Percentiles rank a stretch among this genome's conserved stretches.
Evolutionary conservation across 495 filamentous ascomycete genomes (phyloP).

Genomic region (Penicillium daleae): DNA sequence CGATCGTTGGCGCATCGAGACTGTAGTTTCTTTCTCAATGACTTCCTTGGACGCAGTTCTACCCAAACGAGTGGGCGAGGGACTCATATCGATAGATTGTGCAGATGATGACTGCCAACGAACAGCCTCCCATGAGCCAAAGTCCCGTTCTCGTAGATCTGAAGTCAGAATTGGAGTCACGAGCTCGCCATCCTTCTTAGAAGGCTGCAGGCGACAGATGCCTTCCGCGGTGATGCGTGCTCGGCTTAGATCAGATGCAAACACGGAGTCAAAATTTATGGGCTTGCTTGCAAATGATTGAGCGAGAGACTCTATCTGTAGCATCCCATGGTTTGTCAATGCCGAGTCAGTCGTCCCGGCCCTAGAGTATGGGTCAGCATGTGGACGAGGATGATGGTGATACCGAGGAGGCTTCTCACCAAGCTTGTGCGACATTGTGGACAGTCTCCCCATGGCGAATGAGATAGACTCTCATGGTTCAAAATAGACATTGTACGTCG

Average conservation of each 20-base stretch:
- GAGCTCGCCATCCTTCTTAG: background rate
- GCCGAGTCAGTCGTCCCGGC: constrained; percentile 78
- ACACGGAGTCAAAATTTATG: constrained; percentile 62
- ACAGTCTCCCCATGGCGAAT: constrained; percentile 88
- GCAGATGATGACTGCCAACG: constrained; percentile 5
- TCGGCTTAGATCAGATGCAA: constrained; percentile 78
- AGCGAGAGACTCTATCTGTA: constrained; percentile 70
- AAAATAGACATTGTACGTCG: background rate
- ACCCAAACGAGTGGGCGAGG: background rate
- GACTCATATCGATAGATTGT: background rate
- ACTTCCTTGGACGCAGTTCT: background rate
- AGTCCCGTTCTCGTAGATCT: constrained; percentile 34
- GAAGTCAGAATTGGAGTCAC: constrained; percentile 22
- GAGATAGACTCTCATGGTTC: constrained; percentile 70
- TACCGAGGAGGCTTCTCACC: constrained; percentile 48
- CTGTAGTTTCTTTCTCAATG: constrained; percentile 46
- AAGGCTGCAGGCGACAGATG: constrained; percentile 23
- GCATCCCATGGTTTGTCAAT: constrained; percentile 78
- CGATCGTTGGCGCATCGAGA: constrained; percentile 64
- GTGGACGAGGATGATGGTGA: background rate
- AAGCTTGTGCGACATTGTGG: constrained; percentile 77
- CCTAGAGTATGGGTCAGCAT: constrained; percentile 42
- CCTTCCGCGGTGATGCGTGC: constrained; percentile 63
- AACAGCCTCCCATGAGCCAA: constrained; percentile 32
- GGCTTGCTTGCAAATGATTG: constrained; percentile 34